A percentile compares a stretch with the other conserved stretches of the same genome.
Conservation (phyloP, 192 early-diverging fungal genomes). For the Umbelopsis sp. region DNA sequence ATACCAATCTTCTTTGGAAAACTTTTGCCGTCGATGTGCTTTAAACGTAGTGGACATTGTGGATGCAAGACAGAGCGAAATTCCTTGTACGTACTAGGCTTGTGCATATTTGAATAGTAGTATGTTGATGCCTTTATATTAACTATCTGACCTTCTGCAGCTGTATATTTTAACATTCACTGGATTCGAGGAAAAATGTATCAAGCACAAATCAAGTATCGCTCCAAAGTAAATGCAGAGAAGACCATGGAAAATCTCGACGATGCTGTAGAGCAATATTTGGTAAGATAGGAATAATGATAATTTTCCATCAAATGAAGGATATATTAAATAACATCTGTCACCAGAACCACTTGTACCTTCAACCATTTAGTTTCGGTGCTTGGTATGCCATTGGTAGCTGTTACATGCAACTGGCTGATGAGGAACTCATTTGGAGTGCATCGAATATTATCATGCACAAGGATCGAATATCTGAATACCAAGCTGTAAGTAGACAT, state of each 20-base stretch:
- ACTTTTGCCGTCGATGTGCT: constrained; percentile 14
- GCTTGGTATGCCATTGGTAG: constrained; percentile 68
- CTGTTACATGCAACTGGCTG: constrained; percentile 58
- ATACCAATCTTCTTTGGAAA: constrained; percentile 22
- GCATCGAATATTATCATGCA: constrained; percentile 57
- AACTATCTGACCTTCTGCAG: neutral
- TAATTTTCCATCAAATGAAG: neutral
- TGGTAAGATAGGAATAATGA: constrained; percentile 28
- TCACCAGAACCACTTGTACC: constrained; percentile 47
- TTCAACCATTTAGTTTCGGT: constrained; percentile 56
- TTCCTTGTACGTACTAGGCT: constrained; percentile 20
- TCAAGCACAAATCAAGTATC: constrained; percentile 49
- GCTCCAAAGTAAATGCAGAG: constrained; percentile 47
- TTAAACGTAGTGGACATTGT: constrained; percentile 17
- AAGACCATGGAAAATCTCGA: constrained; percentile 60
- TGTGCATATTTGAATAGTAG: neutral
- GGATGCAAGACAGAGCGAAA: constrained; percentile 17
- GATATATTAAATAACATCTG: neutral
- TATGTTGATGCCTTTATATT: neutral
- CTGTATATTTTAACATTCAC: constrained; percentile 57
- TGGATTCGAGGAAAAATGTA: constrained; percentile 59
- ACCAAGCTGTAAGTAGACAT: constrained; percentile 52
- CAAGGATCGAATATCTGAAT: constrained; percentile 50
- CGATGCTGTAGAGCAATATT: constrained; percentile 54
- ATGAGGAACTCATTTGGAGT: constrained; percentile 66